Conservation (phyloP, 2,329 filamentous ascomycete genomes). For the Penicillium sp. region DNA sequence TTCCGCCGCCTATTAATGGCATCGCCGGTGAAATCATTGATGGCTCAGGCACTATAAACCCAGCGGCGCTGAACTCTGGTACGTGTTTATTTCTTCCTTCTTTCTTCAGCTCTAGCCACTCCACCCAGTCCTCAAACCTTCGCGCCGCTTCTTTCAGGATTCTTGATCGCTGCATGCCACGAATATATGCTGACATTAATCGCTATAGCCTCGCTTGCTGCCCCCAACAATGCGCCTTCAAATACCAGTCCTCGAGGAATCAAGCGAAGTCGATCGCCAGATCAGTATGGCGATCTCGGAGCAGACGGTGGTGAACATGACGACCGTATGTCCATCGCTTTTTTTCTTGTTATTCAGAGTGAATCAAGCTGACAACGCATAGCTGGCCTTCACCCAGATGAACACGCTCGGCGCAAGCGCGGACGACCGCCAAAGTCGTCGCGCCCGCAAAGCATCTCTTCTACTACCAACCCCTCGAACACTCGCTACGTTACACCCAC, state of each 20-base stretch:
- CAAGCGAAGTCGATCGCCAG: conserved; percentile 76
- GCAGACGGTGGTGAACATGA: conserved; percentile 60
- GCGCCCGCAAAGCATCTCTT: conserved; percentile 31
- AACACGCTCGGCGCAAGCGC: conserved; percentile 46
- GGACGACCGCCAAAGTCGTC: conserved; percentile 49
- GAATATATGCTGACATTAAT: too few relatives aligned
- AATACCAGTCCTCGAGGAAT: conserved; percentile 61
- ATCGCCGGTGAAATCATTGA: conserved; percentile 52
- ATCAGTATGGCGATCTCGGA: conserved; percentile 57
- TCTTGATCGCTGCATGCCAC: conserved; percentile 23
- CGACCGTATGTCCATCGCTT: conserved; percentile 63
- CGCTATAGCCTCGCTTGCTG: conserved; percentile 35
- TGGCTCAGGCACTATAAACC: conserved; percentile 87
- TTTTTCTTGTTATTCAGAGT: conserved; percentile 21
- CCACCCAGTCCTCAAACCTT: background rate
- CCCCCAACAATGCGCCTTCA: conserved; percentile 47
- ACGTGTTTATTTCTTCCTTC: conserved; percentile 28
- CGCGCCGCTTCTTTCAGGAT: background rate
- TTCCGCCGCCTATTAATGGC: conserved; percentile 64
- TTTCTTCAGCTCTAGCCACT: background rate
- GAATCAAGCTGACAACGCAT: conserved; percentile 3
- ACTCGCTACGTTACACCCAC: background rate
- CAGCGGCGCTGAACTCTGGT: conserved; percentile 80
- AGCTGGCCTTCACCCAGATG: conserved; percentile 26
- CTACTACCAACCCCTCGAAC: conserved; percentile 13